Evolutionary conservation across 2,329 filamentous ascomycete species (phyloP).

Genomic region (Stylonectria norvegica): DNA sequence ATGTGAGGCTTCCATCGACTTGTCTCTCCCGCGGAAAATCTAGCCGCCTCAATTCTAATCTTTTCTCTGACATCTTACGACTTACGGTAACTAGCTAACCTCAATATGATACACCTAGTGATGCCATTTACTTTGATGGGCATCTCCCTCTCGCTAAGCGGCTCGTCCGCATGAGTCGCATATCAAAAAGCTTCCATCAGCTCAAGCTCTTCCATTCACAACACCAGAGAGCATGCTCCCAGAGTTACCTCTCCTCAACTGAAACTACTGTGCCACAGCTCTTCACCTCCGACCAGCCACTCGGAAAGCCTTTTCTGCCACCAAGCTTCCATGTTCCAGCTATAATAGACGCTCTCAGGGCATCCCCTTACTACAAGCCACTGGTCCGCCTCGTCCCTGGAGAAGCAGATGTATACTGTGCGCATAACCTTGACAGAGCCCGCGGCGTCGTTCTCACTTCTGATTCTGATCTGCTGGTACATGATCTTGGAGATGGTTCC

Average conservation of each 20-base stretch:
- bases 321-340: slow-evolving; percentile 75
- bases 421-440: slow-evolving; percentile 53
- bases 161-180: slow-evolving; percentile 56
- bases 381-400: slow-evolving; percentile 65
- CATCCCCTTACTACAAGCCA: slow-evolving; percentile 38
- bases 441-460: slow-evolving; percentile 66
- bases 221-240: slow-evolving; percentile 26
- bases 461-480: slow-evolving; percentile 83
- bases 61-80: background rate
- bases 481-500: slow-evolving; percentile 63
- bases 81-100: slow-evolving; percentile 3
- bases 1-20: slow-evolving; percentile 55
- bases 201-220: slow-evolving; percentile 47
- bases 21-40: background rate
- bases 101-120: slow-evolving; percentile 27
- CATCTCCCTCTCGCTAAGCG: slow-evolving; percentile 68
- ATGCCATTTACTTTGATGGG: slow-evolving; percentile 82
- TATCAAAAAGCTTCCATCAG: slow-evolving; percentile 54
- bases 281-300: slow-evolving; percentile 23
- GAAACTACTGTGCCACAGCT: slow-evolving; percentile 16
- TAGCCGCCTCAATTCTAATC: too few species aligned
- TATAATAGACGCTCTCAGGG: slow-evolving; percentile 66
- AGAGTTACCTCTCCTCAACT: slow-evolving; percentile 14
- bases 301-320: slow-evolving; percentile 39
- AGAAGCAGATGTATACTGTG: slow-evolving; percentile 83